Evolutionary conservation across 169 alveolate species (phyloP).

Genomic region (Plasmodium knowlesi): DNA sequence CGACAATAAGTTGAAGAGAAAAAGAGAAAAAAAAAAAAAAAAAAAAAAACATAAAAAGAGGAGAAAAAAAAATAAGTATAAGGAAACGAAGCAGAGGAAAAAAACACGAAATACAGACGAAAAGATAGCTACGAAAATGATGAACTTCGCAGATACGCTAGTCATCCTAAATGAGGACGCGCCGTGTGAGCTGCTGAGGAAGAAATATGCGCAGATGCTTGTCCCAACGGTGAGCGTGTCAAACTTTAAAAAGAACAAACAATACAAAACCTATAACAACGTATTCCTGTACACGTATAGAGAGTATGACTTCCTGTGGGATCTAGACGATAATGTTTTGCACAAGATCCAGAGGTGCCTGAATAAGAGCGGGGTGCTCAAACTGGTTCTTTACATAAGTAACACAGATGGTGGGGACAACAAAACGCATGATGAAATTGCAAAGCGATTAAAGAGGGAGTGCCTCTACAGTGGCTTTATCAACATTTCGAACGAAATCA

Average conservation of each 20-base stretch:
- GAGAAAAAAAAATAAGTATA: background rate
- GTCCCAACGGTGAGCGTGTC: constrained; percentile 64
- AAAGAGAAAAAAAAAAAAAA: background rate
- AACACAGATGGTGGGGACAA: background rate
- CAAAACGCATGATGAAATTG: constrained; percentile 14
- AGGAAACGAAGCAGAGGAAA: background rate
- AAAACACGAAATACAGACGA: background rate
- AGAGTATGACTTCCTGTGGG: constrained; percentile 50
- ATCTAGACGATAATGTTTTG: constrained; percentile 41
- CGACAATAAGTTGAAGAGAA: background rate
- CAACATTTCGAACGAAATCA: constrained; percentile 25
- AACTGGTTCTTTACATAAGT: constrained; percentile 27
- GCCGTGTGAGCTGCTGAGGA: constrained; percentile 60
- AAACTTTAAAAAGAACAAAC: constrained; percentile 30
- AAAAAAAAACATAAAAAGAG: background rate
- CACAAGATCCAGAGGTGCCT: constrained; percentile 43
- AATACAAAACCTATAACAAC: constrained; percentile 39
- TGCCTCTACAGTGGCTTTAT: constrained; percentile 59
- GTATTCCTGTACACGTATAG: constrained; percentile 47
- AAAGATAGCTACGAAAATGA: constrained; percentile 18
- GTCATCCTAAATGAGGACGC: constrained; percentile 59
- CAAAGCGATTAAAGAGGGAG: constrained; percentile 33
- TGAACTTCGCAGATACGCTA: constrained; percentile 46
- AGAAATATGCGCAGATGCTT: constrained; percentile 31
- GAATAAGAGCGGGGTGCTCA: constrained; percentile 46